phyloP scores from a whole-genome alignment of 2,329 filamentous ascomycete species.

The Cladosporium sp. region DNA sequence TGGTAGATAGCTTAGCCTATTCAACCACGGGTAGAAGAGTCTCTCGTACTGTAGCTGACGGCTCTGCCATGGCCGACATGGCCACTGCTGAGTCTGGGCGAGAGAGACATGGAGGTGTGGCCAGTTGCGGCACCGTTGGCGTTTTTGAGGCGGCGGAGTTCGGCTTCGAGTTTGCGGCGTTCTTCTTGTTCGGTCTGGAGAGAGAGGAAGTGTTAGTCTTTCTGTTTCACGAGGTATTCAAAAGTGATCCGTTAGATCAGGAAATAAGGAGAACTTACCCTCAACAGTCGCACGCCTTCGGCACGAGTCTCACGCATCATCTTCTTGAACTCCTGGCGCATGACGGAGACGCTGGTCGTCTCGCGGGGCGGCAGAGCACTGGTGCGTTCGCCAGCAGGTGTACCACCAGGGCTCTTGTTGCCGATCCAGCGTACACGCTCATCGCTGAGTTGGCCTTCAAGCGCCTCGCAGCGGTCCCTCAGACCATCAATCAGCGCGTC shows the following conservation, averaged over 20 bases:
- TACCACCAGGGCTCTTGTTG: conserved; percentile 49
- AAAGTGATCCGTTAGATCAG: background rate
- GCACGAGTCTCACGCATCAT: conserved; percentile 71
- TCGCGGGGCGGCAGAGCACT: conserved; percentile 33
- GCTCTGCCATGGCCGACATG: conserved; percentile 2
- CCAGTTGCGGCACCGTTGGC: background rate
- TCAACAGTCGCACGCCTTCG: conserved; percentile 61
- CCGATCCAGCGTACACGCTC: conserved; percentile 65
- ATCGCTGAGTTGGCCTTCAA: conserved; percentile 63
- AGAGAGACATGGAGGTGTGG: background rate
- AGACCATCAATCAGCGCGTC: conserved; percentile 61
- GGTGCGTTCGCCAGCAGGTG: conserved; percentile 26
- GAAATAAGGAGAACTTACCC: conserved; percentile 47
- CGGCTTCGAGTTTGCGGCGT: conserved; percentile 60
- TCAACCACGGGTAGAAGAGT: conserved; percentile 11
- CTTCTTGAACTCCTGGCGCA: conserved; percentile 73
- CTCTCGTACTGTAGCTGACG: conserved; percentile 12
- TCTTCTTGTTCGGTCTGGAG: conserved; percentile 67
- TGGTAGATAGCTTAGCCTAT: background rate
- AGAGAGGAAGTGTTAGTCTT: conserved; percentile 5
- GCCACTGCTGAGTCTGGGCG: conserved; percentile 5
- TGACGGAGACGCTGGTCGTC: conserved; percentile 62
- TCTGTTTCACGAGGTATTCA: background rate
- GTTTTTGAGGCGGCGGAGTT: conserved; percentile 49
- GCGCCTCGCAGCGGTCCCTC: conserved; percentile 58